A percentile compares a stretch with the other conserved stretches of the same genome.
phyloP scores from a whole-genome alignment of 176 grass and related monocot species.

The Pontederia crassipes region DNA sequence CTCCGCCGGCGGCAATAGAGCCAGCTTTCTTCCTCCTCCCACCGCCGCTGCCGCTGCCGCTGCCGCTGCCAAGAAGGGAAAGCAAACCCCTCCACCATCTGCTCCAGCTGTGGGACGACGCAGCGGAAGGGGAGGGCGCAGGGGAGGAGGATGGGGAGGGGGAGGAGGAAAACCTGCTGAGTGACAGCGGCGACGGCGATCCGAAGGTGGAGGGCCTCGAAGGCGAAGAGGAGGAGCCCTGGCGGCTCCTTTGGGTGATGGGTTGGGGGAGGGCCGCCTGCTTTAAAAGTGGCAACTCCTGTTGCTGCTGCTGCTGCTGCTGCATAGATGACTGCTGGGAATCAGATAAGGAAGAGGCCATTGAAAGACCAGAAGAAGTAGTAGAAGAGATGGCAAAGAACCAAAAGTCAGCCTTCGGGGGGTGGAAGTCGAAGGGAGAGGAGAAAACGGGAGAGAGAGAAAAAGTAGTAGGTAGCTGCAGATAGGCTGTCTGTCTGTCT shows the following conservation, averaged over 20 bases:
- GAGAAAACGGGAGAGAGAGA: neutral
- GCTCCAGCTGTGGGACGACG: neutral
- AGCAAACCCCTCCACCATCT: constrained; percentile 1
- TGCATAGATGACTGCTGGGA: constrained; percentile 10
- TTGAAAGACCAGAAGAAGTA: neutral
- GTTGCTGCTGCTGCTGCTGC: too few species aligned
- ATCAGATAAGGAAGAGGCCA: neutral
- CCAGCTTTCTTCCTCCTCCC: constrained; percentile 17
- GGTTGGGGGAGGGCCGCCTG: neutral
- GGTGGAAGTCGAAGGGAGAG: neutral
- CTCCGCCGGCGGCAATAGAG: neutral
- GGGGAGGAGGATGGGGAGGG: neutral
- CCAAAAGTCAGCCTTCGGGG: too few species aligned
- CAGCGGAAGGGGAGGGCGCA: constrained; percentile 9
- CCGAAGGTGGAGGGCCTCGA: neutral
- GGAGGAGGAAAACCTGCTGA: constrained; percentile 15
- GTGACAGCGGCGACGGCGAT: constrained; percentile 11
- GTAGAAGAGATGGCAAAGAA: too few species aligned
- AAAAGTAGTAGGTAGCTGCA: neutral
- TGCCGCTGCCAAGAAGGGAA: neutral
- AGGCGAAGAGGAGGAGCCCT: constrained; percentile 13
- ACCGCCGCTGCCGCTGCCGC: constrained; percentile 12
- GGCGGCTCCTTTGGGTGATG: constrained; percentile 6
- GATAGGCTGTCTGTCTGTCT: too few species aligned
- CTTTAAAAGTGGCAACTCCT: too few species aligned